Evolutionary conservation across 1,284 basidiomycete species (phyloP).

Genomic region (Lentinus polychrous): DNA sequence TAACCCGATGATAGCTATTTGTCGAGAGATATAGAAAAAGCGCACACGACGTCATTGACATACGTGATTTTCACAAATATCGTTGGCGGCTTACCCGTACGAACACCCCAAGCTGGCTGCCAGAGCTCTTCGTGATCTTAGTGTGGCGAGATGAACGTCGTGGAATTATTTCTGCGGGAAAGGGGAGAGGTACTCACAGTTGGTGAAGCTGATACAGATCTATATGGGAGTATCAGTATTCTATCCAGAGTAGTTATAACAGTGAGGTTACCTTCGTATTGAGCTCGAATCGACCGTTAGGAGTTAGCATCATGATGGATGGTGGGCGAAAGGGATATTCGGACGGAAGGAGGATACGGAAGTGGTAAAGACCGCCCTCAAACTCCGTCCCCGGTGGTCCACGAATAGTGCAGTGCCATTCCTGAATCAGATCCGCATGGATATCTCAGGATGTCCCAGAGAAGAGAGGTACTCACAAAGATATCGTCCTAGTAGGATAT

Average conservation of each 20-base stretch:
- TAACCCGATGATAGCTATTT: conserved; percentile 78
- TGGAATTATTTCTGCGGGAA: neutral
- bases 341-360: conserved; percentile 84
- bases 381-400: conserved; percentile 86
- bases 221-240: conserved; percentile 22
- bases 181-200: conserved; percentile 44
- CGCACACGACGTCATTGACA: too few species aligned
- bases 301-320: conserved; percentile 90
- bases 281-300: conserved; percentile 91
- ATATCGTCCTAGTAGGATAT: conserved; percentile 59
- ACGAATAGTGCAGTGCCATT: conserved; percentile 97
- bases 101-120: conserved; percentile 97
- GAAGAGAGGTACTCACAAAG: conserved; percentile 47
- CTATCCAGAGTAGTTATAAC: neutral
- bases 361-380: conserved; percentile 88
- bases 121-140: conserved; percentile 84
- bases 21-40: neutral
- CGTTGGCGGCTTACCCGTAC: conserved; percentile 56
- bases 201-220: conserved; percentile 94
- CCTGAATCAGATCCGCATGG: conserved; percentile 35
- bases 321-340: conserved; percentile 95
- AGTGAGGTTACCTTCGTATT: conserved; percentile 75
- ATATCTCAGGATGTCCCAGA: neutral
- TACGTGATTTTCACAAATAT: too few species aligned
- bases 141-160: neutral